Percentiles rank a stretch among this genome's conserved stretches.
Evolutionary conservation across 495 filamentous ascomycete genomes (phyloP).

Genomic region (Xylaria bambusicola): DNA sequence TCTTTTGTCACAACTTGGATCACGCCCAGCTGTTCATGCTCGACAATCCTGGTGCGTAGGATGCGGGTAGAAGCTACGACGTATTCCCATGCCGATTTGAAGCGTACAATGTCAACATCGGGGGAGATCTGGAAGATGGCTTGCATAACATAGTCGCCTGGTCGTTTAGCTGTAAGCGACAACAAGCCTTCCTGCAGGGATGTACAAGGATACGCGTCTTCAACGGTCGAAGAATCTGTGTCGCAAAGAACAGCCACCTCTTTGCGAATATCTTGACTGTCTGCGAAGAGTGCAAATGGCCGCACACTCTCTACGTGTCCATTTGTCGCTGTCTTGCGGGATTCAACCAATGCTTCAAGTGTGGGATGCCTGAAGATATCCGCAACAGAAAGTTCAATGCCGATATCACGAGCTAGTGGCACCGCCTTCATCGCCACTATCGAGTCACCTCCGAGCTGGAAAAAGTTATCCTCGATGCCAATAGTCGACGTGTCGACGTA

Average conservation of each 20-base stretch:
- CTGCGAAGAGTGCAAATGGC: neutral
- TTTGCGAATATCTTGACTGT: slow-evolving; percentile 25
- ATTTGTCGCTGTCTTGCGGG: neutral
- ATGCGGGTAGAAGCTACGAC: neutral
- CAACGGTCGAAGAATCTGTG: slow-evolving; percentile 42
- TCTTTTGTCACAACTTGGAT: neutral
- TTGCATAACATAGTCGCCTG: slow-evolving; percentile 36
- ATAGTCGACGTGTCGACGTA: slow-evolving; percentile 29
- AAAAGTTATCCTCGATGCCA: slow-evolving; percentile 49
- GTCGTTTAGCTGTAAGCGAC: slow-evolving; percentile 37
- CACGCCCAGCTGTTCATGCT: neutral
- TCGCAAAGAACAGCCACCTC: slow-evolving; percentile 33
- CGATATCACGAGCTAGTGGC: slow-evolving; percentile 51
- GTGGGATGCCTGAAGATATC: slow-evolving; percentile 55
- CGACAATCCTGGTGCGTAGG: slow-evolving; percentile 6
- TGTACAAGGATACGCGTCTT: slow-evolving; percentile 60
- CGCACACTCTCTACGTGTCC: neutral
- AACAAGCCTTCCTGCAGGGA: slow-evolving; percentile 50
- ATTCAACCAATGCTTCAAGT: slow-evolving; percentile 29
- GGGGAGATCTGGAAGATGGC: slow-evolving; percentile 43
- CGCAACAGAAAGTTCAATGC: slow-evolving; percentile 54
- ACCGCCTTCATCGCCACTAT: slow-evolving; percentile 38
- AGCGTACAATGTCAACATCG: slow-evolving; percentile 32
- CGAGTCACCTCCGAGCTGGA: slow-evolving; percentile 59
- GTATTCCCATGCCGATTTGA: slow-evolving; percentile 4